A percentile compares a stretch with the other conserved stretches of the same genome.
phyloP scores from a whole-genome alignment of 495 filamentous ascomycete genomes.

The Penicillium subrubescens region DNA sequence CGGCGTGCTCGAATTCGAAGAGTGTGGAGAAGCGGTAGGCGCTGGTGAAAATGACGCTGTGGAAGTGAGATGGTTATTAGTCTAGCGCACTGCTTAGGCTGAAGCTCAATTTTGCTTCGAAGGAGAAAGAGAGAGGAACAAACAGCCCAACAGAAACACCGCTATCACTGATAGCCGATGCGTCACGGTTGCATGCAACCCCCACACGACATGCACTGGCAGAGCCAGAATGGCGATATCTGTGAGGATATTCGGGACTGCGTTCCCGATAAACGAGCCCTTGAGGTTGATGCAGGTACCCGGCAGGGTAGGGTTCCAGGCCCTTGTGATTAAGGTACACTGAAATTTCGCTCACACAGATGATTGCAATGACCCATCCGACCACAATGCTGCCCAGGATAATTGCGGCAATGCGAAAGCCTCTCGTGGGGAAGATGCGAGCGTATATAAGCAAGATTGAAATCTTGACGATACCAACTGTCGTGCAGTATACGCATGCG shows the following conservation, averaged over 20 bases:
- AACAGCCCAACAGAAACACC: slow-evolving; percentile 19
- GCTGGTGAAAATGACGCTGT: slow-evolving; percentile 18
- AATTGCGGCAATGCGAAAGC: slow-evolving; percentile 39
- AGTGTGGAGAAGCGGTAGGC: slow-evolving; percentile 12
- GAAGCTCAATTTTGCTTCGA: not conserved
- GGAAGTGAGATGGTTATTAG: not conserved
- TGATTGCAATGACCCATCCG: slow-evolving; percentile 42
- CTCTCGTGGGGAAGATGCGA: slow-evolving; percentile 42
- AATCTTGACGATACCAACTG: slow-evolving; percentile 26
- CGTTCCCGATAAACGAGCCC: slow-evolving; percentile 48
- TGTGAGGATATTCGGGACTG: slow-evolving; percentile 43
- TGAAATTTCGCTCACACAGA: slow-evolving; percentile 47
- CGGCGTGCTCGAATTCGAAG: slow-evolving; percentile 9
- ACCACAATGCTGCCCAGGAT: slow-evolving; percentile 41
- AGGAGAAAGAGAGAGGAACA: slow-evolving; percentile 9
- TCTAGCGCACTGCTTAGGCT: not conserved
- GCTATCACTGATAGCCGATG: slow-evolving; percentile 19
- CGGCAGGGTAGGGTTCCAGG: slow-evolving; percentile 38
- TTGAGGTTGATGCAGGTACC: slow-evolving; percentile 49
- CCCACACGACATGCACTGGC: slow-evolving; percentile 46
- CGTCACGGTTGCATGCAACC: slow-evolving; percentile 26
- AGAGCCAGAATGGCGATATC: slow-evolving; percentile 50
- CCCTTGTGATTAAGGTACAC: slow-evolving; percentile 44
- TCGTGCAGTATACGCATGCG: slow-evolving; percentile 14
- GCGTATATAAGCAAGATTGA: slow-evolving; percentile 49